These are phyloP conservation scores for Pachysolen tannophilus DNA, from an alignment of 805 yeast genomes.

Conservation along the genomic window DNA sequence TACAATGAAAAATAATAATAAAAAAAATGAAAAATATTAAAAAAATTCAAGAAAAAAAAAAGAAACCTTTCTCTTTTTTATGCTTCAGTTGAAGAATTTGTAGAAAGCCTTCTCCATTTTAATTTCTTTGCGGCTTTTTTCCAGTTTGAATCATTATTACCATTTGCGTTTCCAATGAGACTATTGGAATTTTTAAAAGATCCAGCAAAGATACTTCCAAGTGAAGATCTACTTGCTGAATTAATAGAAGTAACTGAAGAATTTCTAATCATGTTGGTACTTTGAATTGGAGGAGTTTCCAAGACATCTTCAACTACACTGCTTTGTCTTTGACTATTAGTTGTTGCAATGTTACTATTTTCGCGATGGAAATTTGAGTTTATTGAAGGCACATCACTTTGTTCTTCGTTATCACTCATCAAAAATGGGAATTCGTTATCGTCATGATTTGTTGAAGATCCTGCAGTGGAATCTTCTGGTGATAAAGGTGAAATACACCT, in stretches of 20 bases:
- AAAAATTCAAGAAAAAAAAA: too few relatives aligned
- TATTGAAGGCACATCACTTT: not conserved
- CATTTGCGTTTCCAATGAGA: not conserved
- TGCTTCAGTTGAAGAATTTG: slow-evolving; percentile 7
- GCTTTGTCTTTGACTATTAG: not conserved
- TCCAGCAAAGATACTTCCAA: slow-evolving; percentile 4
- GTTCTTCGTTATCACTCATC: slow-evolving; percentile 8
- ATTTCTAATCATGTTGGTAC: not conserved
- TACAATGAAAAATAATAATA: too few relatives aligned
- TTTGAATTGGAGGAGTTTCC: not conserved
- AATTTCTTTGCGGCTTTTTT: slow-evolving; percentile 15
- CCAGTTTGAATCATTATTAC: slow-evolving; percentile 9
- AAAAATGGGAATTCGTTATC: slow-evolving; percentile 7
- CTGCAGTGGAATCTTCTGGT: slow-evolving; percentile 4
- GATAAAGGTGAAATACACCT: slow-evolving; percentile 7
- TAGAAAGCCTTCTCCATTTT: slow-evolving; percentile 23
- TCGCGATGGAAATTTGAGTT: slow-evolving; percentile 1
- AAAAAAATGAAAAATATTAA: too few relatives aligned
- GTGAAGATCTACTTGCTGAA: slow-evolving; percentile 19
- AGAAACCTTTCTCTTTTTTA: too few relatives aligned
- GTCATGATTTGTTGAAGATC: not conserved
- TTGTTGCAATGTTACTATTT: not conserved
- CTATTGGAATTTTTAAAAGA: slow-evolving; percentile 6
- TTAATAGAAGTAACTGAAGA: slow-evolving; percentile 14
- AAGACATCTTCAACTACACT: too few relatives aligned